Evolutionary conservation across 2,329 filamentous ascomycete genomes (phyloP), one percentile per base, ranked within the genome.

Genomic region (Botrytis fabae): DNA sequence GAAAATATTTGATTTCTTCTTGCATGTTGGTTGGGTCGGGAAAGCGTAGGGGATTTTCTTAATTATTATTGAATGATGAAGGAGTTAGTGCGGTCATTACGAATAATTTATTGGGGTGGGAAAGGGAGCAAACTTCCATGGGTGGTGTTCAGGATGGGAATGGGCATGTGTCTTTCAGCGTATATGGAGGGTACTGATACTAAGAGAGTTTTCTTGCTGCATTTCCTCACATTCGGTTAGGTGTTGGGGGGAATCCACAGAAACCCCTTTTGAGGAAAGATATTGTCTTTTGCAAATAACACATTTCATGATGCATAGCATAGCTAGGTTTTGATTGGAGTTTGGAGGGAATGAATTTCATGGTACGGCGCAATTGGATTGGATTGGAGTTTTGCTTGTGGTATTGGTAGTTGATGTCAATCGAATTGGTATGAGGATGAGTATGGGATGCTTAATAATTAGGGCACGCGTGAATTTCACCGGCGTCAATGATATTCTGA

Each of bases 1-100:
- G 28, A 88, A 93, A 76, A 90, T 98, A 73, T 98, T 95, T 83
- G 96, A 98, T 82, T 98, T 98, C 81, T 95, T 98, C 84, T 93
- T 97, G 75, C 93, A 94, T 80, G 91, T 91, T 72, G 96, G 95
- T 4, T 98, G 95, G 94, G 91, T 98, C 74, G 92, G 91, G 46
- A 96, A 97, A 85, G 92, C 91, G 16, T 71, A 71, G 57, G 51
- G 22, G 10, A 7, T n/a, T 28, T 28, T 28, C 4, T 16, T 1
- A 63, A 5, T 40, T 6, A 4, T 5, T 14, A 25, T 32, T n/a
- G 51, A 25, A 61, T 61, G 6, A 61, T 61, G 14, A 44, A 62
- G 38, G 38, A 62, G 25, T n/a, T 42, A 16, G 25, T 8, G 16
- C 22, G 20, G 57, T 25, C 32, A 22, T 60, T 32, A 22, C 20